phyloP scores from a whole-genome alignment of 2,329 filamentous ascomycete genomes.

The Colletotrichum sublineola region DNA sequence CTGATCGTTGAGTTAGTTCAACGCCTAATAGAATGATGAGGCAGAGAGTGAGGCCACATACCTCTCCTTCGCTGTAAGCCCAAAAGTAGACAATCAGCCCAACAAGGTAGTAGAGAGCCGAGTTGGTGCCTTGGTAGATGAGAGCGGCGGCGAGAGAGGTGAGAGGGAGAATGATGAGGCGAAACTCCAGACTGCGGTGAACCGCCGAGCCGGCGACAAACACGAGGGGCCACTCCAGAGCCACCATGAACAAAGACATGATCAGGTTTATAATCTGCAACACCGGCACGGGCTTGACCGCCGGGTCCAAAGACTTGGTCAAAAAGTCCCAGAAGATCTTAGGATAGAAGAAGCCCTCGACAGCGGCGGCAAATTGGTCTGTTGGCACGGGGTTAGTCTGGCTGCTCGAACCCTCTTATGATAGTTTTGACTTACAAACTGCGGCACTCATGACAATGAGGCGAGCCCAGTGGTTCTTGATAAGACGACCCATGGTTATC shows the following conservation, averaged over 20 bases:
- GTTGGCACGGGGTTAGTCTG: conserved; percentile 48
- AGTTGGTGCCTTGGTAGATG: conserved; percentile 92
- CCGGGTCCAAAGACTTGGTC: conserved; percentile 88
- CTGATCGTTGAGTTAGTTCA: conserved; percentile 53
- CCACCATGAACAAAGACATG: conserved; percentile 81
- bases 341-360: conserved; percentile 96
- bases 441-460: conserved; percentile 92
- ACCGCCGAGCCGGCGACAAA: conserved; percentile 81
- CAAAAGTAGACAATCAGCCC: conserved; percentile 92
- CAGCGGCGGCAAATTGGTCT: conserved; percentile 89
- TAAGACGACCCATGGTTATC: conserved; percentile 88
- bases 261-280: conserved; percentile 92
- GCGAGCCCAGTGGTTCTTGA: conserved; percentile 99
- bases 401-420: neutral
- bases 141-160: conserved; percentile 80
- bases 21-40: conserved; percentile 1
- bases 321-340: conserved; percentile 99
- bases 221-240: conserved; percentile 91
- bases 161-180: conserved; percentile 86
- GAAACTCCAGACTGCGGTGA: conserved; percentile 89
- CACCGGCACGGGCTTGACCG: conserved; percentile 88
- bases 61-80: conserved; percentile 98
- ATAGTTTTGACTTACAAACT: conserved; percentile 67
- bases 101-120: conserved; percentile 91
- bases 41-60: conserved; percentile 53